Base-by-base conservation (phyloP, 2,329 filamentous ascomycete species). In the Pseudogymnoascus sp. region DNA sequence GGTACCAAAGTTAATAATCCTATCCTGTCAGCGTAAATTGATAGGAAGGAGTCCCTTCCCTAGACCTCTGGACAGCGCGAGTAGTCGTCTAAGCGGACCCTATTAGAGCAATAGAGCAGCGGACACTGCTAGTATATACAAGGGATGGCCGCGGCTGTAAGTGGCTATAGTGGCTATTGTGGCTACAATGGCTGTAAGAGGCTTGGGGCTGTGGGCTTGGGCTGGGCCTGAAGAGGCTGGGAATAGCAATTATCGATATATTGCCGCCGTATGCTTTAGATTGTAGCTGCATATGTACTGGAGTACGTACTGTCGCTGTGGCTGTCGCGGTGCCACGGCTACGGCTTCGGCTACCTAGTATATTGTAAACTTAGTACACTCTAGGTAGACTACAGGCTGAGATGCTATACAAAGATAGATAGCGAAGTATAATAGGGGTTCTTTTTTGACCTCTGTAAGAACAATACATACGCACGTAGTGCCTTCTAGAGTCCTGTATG, bases 161-260 rank as follows among this genome's bases (percentile, higher is more conserved):
- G 25, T 48, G 42, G 42, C 25, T 51, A 31, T 51, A 15, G 4
- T 44, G 41, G 41, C 5, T 44, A 25, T 44, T 7, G 41, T 51
- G 44, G 44, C 8, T 31, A n/a, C 3, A 31, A 51, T 51, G 44
- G 44, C 44, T 51, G 44, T 15, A 51, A 15, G 44, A 51, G 44
- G 44, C 44, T 51, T 51, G 44, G 44, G 44, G 44, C 44, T 51
- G 44, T 51, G 44, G 44, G 44, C 44, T 51, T 51, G 44, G 44
- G 44, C 27, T 31, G 25, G 44, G 27, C 44, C 44, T 51, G 12
- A 31, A 13, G 5, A 31, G 44, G 44, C 44, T 51, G 27, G 44
- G 13, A 15, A 51, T 31, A n/a, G 25, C 9, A 51, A 51, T 15
- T 15, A 13, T 31, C 13, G 31, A 21, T 31, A 51, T 51, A 51